Conservation (phyloP, 78 protist genomes). For the Speleostelium caveatum region DNA sequence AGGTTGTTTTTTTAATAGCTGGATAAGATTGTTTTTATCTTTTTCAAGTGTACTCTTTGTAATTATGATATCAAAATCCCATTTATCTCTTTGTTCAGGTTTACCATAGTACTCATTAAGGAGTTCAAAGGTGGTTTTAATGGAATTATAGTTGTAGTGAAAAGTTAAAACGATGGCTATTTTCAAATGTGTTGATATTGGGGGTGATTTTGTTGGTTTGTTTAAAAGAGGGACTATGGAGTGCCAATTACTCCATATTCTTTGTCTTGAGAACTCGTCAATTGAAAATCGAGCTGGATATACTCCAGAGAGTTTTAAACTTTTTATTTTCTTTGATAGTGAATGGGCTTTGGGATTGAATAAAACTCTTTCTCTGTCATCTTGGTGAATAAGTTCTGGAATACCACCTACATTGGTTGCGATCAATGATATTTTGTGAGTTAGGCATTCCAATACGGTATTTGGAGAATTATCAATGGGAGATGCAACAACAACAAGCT, state of each 20-base stretch:
- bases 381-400: constrained; percentile 57
- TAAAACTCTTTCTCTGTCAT: constrained; percentile 12
- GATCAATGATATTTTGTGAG: constrained; percentile 34
- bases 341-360: constrained; percentile 29
- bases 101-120: background rate
- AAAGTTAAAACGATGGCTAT: background rate
- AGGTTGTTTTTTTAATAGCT: background rate
- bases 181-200: background rate
- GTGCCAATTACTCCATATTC: constrained; percentile 73
- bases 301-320: constrained; percentile 10
- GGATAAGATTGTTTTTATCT: too few species aligned
- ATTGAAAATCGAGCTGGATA: constrained; percentile 35
- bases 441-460: constrained; percentile 61
- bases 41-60: background rate
- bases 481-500: constrained; percentile 45
- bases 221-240: background rate
- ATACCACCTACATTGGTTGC: constrained; percentile 66
- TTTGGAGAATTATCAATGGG: constrained; percentile 77
- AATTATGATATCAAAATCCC: background rate
- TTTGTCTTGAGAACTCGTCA: constrained; percentile 46
- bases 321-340: background rate
- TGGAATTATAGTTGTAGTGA: background rate
- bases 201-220: background rate
- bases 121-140: background rate
- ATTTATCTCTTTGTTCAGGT: background rate